A percentile compares a stretch with the other conserved stretches of the same genome.
Evolutionary conservation across 371 early-diverging fungal species (phyloP).

Genomic region (Mortierella sp.): DNA sequence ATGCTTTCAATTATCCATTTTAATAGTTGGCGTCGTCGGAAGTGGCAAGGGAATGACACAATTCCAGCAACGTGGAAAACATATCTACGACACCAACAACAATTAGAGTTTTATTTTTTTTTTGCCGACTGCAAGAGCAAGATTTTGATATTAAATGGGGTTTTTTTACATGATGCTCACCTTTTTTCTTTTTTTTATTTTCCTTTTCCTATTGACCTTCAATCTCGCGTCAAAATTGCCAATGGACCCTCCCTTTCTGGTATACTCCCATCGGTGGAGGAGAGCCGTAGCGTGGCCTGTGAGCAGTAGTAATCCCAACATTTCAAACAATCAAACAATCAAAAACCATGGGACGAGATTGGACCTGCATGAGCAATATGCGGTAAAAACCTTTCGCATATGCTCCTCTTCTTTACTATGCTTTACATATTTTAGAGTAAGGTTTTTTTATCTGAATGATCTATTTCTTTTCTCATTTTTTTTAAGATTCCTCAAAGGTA

Average conservation of each 20-base stretch:
- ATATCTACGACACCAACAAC: slow-evolving; percentile 58
- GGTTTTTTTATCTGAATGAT: too few relatives aligned
- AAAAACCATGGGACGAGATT: not conserved
- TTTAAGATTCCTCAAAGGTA: too few relatives aligned
- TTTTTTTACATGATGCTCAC: slow-evolving; percentile 8
- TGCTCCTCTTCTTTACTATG: not conserved
- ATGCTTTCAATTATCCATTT: not conserved
- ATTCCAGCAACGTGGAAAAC: slow-evolving; percentile 76
- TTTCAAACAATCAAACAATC: too few relatives aligned
- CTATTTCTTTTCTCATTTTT: too few relatives aligned
- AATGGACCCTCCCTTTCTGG: slow-evolving; percentile 1
- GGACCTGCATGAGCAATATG: not conserved
- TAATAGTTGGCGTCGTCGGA: slow-evolving; percentile 76
- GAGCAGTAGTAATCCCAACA: not conserved
- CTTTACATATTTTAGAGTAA: too few relatives aligned
- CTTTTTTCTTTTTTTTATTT: not conserved
- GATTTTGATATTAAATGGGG: too few relatives aligned
- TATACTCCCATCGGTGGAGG: slow-evolving; percentile 3
- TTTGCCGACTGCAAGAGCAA: slow-evolving; percentile 5
- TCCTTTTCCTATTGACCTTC: not conserved
- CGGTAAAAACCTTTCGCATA: not conserved
- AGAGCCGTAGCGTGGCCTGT: not conserved
- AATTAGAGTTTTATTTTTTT: too few relatives aligned
- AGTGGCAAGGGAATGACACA: slow-evolving; percentile 80
- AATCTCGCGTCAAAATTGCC: not conserved